Evolutionary conservation across 495 filamentous ascomycete genomes (phyloP), one percentile per base, ranked within the genome.

Genomic region (Pyrenula aspistea): DNA sequence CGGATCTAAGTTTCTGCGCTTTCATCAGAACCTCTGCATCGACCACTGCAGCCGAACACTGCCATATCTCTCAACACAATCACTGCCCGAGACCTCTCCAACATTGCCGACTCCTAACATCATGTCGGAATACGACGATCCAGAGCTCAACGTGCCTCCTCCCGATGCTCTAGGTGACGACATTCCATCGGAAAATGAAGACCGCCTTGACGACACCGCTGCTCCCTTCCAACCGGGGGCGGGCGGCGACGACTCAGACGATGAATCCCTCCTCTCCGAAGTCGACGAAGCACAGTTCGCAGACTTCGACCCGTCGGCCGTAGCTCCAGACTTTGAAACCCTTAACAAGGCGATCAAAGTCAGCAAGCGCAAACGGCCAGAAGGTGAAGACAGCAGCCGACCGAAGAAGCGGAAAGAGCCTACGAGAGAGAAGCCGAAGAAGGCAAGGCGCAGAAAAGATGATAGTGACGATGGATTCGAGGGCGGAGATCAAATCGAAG

Each of bases 251-350:
- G 62, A 77, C n/a, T 87, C 85, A 0, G 89, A 91, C 61, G 81
- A 86, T 59, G 88, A 92, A 25, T 89, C 87, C n/a, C 81, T 88
- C 55, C 81, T 95, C 15, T 96, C 91, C 10, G 93, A 98, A 67
- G 85, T 98, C 62, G 94, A 97, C 68, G 93, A 97, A 66, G 86
- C 86, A 51, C 85, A 94, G 67, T 96, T 99, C 69, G 85, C 87
- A 51, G 83, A 95, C 61, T 96, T 95, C 70, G 89, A 96, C 63
- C 87, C 86, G 0, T 79, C 77, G 56, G 82, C 83, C 25, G 77
- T 91, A 62, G 85, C 87, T 19, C 88, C 97, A 57, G 94, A 97
- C 62, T 89, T 94, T 60, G 87, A 88, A 53, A 89, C 89, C 42
- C 78, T 93, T 56, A 73, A 72, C 53, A 86, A 84, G 21, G 67